These are phyloP conservation scores for Polytrichum commune DNA, from an alignment of 225 moss, liverwort and hornwort species.

Conservation along the genomic window DNA sequence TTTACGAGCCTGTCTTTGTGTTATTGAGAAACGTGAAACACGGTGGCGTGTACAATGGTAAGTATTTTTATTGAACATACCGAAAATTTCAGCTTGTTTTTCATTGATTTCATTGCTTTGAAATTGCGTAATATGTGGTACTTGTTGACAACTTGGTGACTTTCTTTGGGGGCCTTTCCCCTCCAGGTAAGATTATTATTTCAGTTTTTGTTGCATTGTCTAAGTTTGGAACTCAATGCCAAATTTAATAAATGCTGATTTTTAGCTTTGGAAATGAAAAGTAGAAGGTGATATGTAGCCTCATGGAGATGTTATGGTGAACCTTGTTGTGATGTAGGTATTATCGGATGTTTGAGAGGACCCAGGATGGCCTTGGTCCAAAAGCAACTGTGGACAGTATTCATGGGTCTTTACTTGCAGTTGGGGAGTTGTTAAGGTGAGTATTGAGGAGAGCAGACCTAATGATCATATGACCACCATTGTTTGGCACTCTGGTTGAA, in stretches of 20 bases:
- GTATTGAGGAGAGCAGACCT: background rate
- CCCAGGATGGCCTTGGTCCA: constrained; percentile 88
- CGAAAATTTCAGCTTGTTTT: too few species aligned
- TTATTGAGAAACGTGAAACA: constrained; percentile 96
- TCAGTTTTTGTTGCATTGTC: background rate
- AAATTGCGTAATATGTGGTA: too few species aligned
- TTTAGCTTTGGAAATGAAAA: background rate
- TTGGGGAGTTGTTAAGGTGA: constrained; percentile 92
- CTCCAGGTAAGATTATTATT: background rate
- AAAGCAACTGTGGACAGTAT: constrained; percentile 93
- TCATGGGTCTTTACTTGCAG: constrained; percentile 94
- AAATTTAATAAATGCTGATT: background rate
- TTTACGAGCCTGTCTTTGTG: constrained; percentile 84
- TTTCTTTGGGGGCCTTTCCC: background rate
- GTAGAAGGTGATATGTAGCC: background rate
- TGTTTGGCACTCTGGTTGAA: background rate
- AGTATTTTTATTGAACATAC: too few species aligned
- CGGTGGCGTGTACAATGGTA: constrained; percentile 99
- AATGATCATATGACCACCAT: background rate
- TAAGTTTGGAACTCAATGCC: too few species aligned
- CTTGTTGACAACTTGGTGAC: background rate
- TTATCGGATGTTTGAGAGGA: constrained; percentile 95
- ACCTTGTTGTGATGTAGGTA: constrained; percentile 57
- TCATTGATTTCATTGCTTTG: too few species aligned
- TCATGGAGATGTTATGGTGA: background rate